These are phyloP conservation scores for Blumeriella jaapii DNA, from an alignment of 2,329 filamentous ascomycete genomes.

Conservation along the genomic window DNA sequence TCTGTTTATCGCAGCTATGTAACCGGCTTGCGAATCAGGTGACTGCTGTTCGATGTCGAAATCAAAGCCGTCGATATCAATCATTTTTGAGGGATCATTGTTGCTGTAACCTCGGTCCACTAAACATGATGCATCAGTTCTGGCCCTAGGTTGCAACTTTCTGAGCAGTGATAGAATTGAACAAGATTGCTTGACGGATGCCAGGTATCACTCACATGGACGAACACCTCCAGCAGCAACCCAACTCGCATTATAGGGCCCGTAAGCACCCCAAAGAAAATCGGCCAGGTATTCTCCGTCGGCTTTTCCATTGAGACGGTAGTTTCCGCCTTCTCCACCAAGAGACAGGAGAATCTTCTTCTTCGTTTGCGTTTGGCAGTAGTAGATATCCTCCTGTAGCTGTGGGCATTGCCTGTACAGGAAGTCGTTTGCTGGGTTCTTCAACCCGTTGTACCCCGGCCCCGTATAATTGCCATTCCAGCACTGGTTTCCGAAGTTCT, in stretches of 20 bases:
- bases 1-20: slow-evolving; percentile 21
- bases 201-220: too few species aligned
- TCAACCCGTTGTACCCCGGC: slow-evolving; percentile 18
- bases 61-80: slow-evolving; percentile 27
- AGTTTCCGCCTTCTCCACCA: slow-evolving; percentile 24
- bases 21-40: slow-evolving; percentile 18
- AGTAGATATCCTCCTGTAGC: slow-evolving; percentile 29
- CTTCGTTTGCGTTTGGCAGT: slow-evolving; percentile 28
- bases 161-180: too few species aligned
- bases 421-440: slow-evolving; percentile 26
- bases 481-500: slow-evolving; percentile 34
- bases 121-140: too few species aligned
- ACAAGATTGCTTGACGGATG: too few species aligned
- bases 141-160: too few species aligned
- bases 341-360: slow-evolving; percentile 34
- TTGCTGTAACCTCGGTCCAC: slow-evolving; percentile 17
- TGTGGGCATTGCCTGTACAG: slow-evolving; percentile 28
- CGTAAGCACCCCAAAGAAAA: slow-evolving; percentile 33
- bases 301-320: slow-evolving; percentile 2
- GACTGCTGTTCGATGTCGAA: slow-evolving; percentile 25
- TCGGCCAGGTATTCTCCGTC: slow-evolving; percentile 25
- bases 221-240: slow-evolving; percentile 23
- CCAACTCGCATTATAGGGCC: slow-evolving; percentile 28
- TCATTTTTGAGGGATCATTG: slow-evolving; percentile 7
- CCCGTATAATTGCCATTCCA: slow-evolving; percentile 25